These are phyloP conservation scores for Penicillium soppii DNA, from an alignment of 495 filamentous ascomycete species.

Conservation along the genomic window DNA sequence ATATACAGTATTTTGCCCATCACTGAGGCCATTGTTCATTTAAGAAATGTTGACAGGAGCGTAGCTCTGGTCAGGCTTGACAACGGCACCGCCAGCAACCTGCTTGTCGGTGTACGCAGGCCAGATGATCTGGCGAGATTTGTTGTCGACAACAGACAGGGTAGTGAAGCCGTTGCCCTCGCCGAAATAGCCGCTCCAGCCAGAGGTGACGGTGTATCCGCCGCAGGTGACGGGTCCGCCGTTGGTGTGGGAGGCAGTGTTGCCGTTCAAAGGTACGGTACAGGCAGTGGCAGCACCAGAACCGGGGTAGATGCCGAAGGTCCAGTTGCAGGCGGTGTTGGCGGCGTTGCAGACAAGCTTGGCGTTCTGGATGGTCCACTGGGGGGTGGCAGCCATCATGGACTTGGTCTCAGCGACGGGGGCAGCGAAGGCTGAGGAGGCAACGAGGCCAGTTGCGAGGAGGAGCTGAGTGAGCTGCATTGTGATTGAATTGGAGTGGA, in stretches of 20 bases:
- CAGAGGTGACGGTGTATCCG: conserved; percentile 48
- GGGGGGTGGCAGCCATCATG: conserved; percentile 37
- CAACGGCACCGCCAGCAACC: conserved; percentile 42
- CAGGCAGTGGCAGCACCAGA: conserved; percentile 27
- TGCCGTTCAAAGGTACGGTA: conserved; percentile 39
- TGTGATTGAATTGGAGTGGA: too few species aligned
- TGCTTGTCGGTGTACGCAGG: conserved; percentile 50
- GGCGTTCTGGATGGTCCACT: conserved; percentile 51
- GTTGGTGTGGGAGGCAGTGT: conserved; percentile 38
- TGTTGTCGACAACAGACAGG: conserved; percentile 45
- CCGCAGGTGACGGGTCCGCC: conserved; percentile 45
- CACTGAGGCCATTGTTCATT: background rate
- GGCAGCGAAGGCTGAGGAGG: conserved; percentile 39
- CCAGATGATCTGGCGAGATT: conserved; percentile 42
- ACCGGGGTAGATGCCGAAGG: conserved; percentile 46
- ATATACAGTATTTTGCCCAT: background rate
- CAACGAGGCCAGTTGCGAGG: conserved; percentile 34
- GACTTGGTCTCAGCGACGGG: conserved; percentile 24
- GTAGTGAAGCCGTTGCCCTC: conserved; percentile 53
- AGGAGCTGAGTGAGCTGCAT: conserved; percentile 51
- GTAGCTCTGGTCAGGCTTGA: conserved; percentile 55
- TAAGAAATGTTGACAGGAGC: conserved; percentile 39
- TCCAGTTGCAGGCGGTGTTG: conserved; percentile 48
- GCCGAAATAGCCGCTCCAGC: conserved; percentile 59
- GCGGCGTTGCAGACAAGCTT: conserved; percentile 46